Evolutionary conservation across 2,329 filamentous ascomycete genomes (phyloP).

Genomic region (Aspergillus pseudoviridinutans): DNA sequence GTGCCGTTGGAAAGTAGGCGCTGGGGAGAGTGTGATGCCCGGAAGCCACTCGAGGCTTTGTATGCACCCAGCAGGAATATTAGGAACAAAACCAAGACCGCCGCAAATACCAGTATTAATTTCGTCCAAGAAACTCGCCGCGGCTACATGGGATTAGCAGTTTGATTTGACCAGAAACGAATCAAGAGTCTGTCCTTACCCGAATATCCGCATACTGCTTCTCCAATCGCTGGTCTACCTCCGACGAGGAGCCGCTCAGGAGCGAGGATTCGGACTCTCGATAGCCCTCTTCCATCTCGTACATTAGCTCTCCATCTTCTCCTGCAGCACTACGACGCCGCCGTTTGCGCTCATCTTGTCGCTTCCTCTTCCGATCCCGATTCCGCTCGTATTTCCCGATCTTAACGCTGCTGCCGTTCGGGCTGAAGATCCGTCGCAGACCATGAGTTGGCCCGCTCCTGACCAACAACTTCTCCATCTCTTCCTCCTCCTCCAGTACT

Average conservation of each 20-base stretch:
- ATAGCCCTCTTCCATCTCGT: constrained; percentile 80
- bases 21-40: constrained; percentile 20
- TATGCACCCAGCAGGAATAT: constrained; percentile 55
- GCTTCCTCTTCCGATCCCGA: constrained; percentile 46
- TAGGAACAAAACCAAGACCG: constrained; percentile 52
- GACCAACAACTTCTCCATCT: constrained; percentile 48
- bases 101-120: constrained; percentile 39
- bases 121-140: constrained; percentile 26
- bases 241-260: constrained; percentile 58
- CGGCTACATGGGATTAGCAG: constrained; percentile 10
- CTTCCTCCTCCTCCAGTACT: constrained; percentile 71
- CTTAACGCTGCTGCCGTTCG: constrained; percentile 46
- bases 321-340: constrained; percentile 48
- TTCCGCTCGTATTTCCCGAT: constrained; percentile 52
- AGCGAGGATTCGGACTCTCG: constrained; percentile 59
- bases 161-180: constrained; percentile 5
- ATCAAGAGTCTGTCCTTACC: constrained; percentile 17
- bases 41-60: constrained; percentile 46
- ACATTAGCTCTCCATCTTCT: constrained; percentile 76
- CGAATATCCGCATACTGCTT: constrained; percentile 28
- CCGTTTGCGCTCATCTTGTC: constrained; percentile 38
- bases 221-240: constrained; percentile 42
- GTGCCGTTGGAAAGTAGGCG: constrained; percentile 69
- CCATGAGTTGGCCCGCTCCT: constrained; percentile 35
- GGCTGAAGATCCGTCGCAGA: constrained; percentile 40